Evolutionary conservation across 805 yeast genomes (phyloP).

Genomic region (Isabelozyma rhagii): DNA sequence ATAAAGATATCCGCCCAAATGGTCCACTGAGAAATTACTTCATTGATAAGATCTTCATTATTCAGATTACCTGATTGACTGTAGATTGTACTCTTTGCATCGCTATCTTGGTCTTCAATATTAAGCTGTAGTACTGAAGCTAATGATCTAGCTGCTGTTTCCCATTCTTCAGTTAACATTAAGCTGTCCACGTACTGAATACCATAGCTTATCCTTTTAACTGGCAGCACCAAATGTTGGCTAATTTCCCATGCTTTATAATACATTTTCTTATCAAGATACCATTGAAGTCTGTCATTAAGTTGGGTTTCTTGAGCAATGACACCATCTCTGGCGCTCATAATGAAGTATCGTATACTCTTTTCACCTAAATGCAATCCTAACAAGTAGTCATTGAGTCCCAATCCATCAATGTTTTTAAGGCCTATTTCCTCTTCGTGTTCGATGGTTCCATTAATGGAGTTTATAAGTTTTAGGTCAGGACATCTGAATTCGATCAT

Average conservation of each 20-base stretch:
- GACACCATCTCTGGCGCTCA: constrained; percentile 81
- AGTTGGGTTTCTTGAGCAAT: constrained; percentile 68
- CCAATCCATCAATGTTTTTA: constrained; percentile 53
- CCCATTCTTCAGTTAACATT: constrained; percentile 49
- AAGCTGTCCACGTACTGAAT: constrained; percentile 47
- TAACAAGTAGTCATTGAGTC: constrained; percentile 78
- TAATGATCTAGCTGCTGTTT: constrained; percentile 51
- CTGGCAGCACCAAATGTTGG: constrained; percentile 47
- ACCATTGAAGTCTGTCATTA: constrained; percentile 75
- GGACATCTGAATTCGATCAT: constrained; percentile 48
- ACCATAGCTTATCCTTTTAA: constrained; percentile 59
- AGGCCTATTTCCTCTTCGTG: constrained; percentile 77
- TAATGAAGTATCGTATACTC: constrained; percentile 53
- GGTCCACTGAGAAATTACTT: constrained; percentile 53
- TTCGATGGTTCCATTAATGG: constrained; percentile 63
- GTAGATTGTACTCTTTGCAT: constrained; percentile 30
- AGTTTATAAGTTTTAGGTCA: constrained; percentile 68
- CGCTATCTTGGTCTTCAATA: constrained; percentile 21
- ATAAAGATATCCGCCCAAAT: constrained; percentile 56
- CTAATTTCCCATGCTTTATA: constrained; percentile 80
- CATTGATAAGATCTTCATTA: constrained; percentile 17
- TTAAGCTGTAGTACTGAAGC: constrained; percentile 15
- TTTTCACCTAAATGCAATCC: constrained; percentile 46
- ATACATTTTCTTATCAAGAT: constrained; percentile 47
- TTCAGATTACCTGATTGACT: constrained; percentile 7